phyloP scores from a whole-genome alignment of 176 grass and related monocot genomes.

The Tillandsia leiboldiana region DNA sequence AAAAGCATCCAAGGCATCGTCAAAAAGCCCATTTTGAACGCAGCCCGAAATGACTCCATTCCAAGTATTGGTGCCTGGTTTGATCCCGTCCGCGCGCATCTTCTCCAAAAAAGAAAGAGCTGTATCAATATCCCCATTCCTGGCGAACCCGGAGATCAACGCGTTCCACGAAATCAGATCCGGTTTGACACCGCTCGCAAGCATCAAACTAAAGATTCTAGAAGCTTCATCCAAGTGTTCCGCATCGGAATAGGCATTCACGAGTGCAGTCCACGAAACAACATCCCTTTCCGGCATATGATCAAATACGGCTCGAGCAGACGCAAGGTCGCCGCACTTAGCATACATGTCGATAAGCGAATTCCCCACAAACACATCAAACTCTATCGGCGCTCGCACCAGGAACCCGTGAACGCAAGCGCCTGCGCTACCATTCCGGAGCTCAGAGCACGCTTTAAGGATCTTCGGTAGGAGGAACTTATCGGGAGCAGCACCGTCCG shows the following conservation, averaged over 20 bases:
- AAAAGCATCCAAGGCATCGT: slow-evolving; percentile 37
- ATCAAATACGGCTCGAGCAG: slow-evolving; percentile 35
- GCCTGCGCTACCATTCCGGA: slow-evolving; percentile 12
- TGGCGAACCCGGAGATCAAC: slow-evolving; percentile 53
- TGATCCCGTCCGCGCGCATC: slow-evolving; percentile 29
- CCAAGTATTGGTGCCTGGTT: slow-evolving; percentile 51
- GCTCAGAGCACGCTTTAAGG: slow-evolving; percentile 49
- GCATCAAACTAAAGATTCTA: slow-evolving; percentile 38
- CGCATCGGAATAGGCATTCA: slow-evolving; percentile 39
- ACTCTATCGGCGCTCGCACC: slow-evolving; percentile 17
- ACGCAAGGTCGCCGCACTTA: slow-evolving; percentile 33
- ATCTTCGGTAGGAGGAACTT: slow-evolving; percentile 62
- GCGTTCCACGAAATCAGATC: slow-evolving; percentile 63
- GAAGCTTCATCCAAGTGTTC: slow-evolving; percentile 38
- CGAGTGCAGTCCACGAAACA: slow-evolving; percentile 52
- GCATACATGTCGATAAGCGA: slow-evolving; percentile 55
- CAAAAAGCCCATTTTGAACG: slow-evolving; percentile 43
- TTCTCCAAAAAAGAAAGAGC: slow-evolving; percentile 46
- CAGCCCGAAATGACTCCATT: slow-evolving; percentile 59
- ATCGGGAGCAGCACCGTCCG: slow-evolving; percentile 34
- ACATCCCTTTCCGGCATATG: slow-evolving; percentile 46
- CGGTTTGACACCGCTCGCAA: slow-evolving; percentile 34
- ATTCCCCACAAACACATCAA: slow-evolving; percentile 46
- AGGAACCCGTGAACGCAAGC: slow-evolving; percentile 41
- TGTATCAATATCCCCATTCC: slow-evolving; percentile 28